Conservation (phyloP, 371 early-diverging fungal genomes). For the Mortierella sp. region DNA sequence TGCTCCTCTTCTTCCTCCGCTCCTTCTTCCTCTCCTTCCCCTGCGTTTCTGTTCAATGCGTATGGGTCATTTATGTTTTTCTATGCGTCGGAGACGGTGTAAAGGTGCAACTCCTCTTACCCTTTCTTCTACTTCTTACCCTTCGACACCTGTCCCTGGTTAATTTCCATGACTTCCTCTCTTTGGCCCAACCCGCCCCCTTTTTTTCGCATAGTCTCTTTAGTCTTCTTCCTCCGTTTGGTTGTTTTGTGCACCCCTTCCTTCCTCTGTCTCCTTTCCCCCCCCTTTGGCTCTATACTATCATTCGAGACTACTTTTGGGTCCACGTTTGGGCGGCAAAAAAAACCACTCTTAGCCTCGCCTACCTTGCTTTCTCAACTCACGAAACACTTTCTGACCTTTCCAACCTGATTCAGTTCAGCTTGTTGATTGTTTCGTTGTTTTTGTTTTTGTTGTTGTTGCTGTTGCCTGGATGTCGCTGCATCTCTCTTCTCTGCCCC, state of each 20-base stretch:
- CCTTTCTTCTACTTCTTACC: background rate
- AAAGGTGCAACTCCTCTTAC: background rate
- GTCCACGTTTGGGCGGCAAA: background rate
- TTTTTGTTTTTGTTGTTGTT: background rate
- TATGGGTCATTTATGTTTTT: background rate
- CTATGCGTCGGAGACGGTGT: background rate
- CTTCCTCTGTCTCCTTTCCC: background rate
- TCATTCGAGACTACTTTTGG: background rate
- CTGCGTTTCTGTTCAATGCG: slow-evolving; percentile 4
- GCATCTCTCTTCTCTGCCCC: background rate
- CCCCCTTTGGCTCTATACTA: background rate
- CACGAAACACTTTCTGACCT: background rate
- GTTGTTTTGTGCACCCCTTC: background rate
- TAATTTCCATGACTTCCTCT: background rate
- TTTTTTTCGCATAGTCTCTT: background rate
- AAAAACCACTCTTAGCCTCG: background rate
- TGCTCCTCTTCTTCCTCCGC: background rate
- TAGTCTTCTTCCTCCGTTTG: background rate
- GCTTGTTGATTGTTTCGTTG: background rate
- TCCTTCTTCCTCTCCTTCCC: background rate
- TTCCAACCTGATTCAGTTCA: too few relatives aligned
- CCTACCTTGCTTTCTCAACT: background rate
- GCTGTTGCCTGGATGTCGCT: background rate
- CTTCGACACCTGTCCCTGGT: background rate
- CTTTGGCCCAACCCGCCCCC: background rate